phyloP scores from a whole-genome alignment of 2,329 filamentous ascomycete species.

The Lachnellula arida region DNA sequence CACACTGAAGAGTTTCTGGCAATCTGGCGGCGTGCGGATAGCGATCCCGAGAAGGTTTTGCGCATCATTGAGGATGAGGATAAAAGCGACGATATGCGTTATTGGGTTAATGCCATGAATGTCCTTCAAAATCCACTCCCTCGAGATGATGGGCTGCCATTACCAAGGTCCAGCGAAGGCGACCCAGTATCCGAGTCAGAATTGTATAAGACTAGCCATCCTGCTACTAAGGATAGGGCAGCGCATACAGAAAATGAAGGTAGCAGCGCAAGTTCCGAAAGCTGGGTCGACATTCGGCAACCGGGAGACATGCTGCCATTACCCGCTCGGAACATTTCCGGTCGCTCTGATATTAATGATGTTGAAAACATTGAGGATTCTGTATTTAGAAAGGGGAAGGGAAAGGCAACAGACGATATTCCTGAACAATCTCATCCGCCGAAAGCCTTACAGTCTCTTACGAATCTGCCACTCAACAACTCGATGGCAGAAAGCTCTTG shows the following conservation, averaged over 20 bases:
- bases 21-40: conserved; percentile 56
- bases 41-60: conserved; percentile 54
- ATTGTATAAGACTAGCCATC: background rate
- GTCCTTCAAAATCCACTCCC: conserved; percentile 15
- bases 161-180: conserved; percentile 5
- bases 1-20: conserved; percentile 42
- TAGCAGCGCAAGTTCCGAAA: conserved; percentile 22
- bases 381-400: conserved; percentile 7
- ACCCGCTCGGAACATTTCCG: background rate
- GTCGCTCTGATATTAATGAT: conserved; percentile 5
- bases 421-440: background rate
- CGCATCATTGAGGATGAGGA: conserved; percentile 58
- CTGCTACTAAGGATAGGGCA: background rate
- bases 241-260: conserved; percentile 10
- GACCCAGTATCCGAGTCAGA: conserved; percentile 2
- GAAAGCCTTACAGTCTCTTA: background rate
- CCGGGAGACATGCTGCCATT: background rate
- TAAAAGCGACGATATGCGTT: conserved; percentile 52
- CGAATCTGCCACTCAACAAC: background rate
- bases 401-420: conserved; percentile 4
- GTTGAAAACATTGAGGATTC: conserved; percentile 7
- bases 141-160: conserved; percentile 21
- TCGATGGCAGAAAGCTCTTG: background rate
- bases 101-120: conserved; percentile 53
- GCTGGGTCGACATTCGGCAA: conserved; percentile 22